These are phyloP conservation scores for Balakata baccata DNA, from an alignment of 345 rosid species.

Conservation along the genomic window DNA sequence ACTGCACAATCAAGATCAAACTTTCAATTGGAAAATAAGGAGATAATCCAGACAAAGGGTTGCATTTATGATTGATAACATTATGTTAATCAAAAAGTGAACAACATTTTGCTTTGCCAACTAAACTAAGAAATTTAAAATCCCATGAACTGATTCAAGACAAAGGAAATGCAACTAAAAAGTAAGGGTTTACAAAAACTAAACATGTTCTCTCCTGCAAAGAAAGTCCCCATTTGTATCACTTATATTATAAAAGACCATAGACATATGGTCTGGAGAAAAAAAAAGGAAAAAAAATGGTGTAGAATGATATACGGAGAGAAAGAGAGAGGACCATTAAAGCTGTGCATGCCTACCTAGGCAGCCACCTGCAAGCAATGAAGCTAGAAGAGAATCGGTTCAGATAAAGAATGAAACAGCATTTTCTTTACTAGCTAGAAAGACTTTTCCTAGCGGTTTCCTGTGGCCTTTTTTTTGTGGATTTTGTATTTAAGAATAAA, in stretches of 20 bases:
- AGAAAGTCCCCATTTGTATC: neutral
- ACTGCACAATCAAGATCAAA: neutral
- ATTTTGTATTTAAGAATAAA: conserved; percentile 16
- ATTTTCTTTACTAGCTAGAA: neutral
- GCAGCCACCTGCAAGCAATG: conserved; percentile 13
- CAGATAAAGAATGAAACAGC: conserved; percentile 16
- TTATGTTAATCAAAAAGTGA: neutral
- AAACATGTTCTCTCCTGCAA: conserved; percentile 18
- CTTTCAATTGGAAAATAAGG: neutral
- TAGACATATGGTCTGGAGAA: neutral
- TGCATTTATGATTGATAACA: neutral
- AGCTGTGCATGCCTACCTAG: conserved; percentile 8
- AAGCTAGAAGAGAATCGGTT: conserved; percentile 1
- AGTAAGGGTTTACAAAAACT: conserved; percentile 16
- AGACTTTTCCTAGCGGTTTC: conserved; percentile 18
- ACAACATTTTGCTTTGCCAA: neutral
- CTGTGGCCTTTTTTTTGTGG: neutral
- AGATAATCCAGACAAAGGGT: neutral
- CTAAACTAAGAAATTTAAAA: neutral
- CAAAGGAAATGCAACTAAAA: neutral
- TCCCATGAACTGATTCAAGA: neutral
- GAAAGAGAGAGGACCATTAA: conserved; percentile 23
- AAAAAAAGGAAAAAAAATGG: neutral
- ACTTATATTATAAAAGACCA: conserved; percentile 4
- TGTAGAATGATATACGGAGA: too few species aligned